These are phyloP conservation scores for Lotmaria passim DNA, from an alignment of 208 protist genomes.

Conservation along the genomic window DNA sequence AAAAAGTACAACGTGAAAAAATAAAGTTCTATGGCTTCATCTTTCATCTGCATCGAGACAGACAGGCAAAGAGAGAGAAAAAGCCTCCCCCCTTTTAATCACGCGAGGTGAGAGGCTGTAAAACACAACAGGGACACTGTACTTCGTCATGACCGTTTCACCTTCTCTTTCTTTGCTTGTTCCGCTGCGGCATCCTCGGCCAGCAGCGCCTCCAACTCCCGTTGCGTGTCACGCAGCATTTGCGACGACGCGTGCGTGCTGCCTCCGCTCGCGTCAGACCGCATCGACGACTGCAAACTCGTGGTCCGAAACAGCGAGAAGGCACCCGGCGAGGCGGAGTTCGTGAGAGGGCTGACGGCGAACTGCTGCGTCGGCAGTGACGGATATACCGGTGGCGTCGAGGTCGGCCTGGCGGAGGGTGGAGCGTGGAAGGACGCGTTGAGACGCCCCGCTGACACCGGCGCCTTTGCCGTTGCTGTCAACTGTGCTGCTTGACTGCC, in stretches of 20 bases:
- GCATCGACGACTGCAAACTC: slow-evolving; percentile 27
- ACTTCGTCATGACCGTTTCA: too few species aligned
- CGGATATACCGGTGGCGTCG: slow-evolving; percentile 30
- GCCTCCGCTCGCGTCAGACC: slow-evolving; percentile 30
- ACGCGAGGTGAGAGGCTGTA: too few species aligned
- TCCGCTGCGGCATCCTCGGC: slow-evolving; percentile 55
- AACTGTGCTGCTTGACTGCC: background rate
- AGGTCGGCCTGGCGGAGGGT: slow-evolving; percentile 8
- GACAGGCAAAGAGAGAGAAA: too few species aligned
- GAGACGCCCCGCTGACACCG: background rate
- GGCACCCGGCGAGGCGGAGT: background rate
- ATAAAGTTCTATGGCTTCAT: too few species aligned
- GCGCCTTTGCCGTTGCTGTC: background rate
- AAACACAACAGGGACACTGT: too few species aligned
- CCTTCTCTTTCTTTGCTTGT: slow-evolving; percentile 12
- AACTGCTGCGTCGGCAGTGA: slow-evolving; percentile 1
- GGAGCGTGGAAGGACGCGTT: background rate
- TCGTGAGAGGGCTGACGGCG: slow-evolving; percentile 16
- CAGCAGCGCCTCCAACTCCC: slow-evolving; percentile 63
- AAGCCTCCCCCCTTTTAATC: too few species aligned
- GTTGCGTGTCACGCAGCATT: slow-evolving; percentile 72
- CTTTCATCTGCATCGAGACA: too few species aligned
- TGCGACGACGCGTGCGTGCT: slow-evolving; percentile 51
- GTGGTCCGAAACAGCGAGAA: slow-evolving; percentile 4
- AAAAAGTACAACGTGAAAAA: too few species aligned